Evolutionary conservation across 371 early-diverging fungal species (phyloP).

Genomic region (Globomyces sp.): DNA sequence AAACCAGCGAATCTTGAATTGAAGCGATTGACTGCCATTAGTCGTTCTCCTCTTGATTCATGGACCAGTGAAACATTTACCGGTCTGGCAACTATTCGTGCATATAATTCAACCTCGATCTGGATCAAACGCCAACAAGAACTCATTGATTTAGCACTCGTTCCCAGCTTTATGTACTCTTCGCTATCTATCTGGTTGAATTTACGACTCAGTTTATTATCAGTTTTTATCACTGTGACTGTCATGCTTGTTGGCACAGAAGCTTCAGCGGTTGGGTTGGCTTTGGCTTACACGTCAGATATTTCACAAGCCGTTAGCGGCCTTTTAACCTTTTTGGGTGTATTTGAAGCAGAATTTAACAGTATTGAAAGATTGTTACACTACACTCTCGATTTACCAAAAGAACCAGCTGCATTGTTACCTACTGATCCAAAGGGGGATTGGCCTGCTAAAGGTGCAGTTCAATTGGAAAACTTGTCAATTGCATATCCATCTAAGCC

Average conservation of each 20-base stretch:
- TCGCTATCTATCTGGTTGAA: constrained; percentile 5
- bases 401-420: constrained; percentile 1
- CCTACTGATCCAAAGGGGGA: constrained; percentile 12
- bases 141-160: neutral
- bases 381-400: neutral
- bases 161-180: neutral
- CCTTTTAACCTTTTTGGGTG: neutral
- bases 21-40: neutral
- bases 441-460: constrained; percentile 10
- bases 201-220: neutral
- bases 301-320: neutral
- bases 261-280: neutral
- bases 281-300: constrained; percentile 3
- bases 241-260: constrained; percentile 16
- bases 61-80: constrained; percentile 67
- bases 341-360: neutral
- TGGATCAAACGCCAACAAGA: neutral
- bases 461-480: constrained; percentile 11
- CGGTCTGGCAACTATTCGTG: constrained; percentile 30
- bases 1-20: constrained; percentile 13
- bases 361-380: constrained; percentile 11
- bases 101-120: constrained; percentile 14
- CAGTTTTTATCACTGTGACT: neutral
- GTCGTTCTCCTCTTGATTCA: constrained; percentile 61
- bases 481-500: constrained; percentile 11